These are phyloP conservation scores for Claviceps cyperi DNA, from an alignment of 2,329 filamentous ascomycete genomes.

Conservation along the genomic window DNA sequence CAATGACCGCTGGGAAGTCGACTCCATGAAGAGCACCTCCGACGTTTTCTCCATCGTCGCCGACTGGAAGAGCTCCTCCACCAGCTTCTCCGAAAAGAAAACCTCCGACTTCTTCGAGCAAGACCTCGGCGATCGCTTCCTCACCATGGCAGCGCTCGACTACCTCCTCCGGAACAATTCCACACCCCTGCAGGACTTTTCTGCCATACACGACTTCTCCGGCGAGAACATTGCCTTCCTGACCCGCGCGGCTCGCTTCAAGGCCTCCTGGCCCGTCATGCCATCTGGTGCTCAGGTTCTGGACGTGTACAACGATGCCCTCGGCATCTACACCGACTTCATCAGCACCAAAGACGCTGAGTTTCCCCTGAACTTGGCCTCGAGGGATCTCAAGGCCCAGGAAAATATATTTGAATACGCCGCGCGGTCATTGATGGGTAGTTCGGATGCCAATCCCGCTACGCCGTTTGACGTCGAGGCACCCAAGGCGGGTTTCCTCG, in stretches of 20 bases:
- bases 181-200: conserved; percentile 45
- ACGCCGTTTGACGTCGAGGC: conserved; percentile 21
- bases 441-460: conserved; percentile 20
- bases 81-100: conserved; percentile 4
- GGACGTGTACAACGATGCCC: conserved; percentile 40
- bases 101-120: conserved; percentile 4
- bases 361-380: conserved; percentile 50
- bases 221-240: conserved; percentile 57
- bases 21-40: conserved; percentile 2
- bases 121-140: conserved; percentile 25
- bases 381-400: conserved; percentile 33
- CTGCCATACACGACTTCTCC: conserved; percentile 50
- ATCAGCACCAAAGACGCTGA: conserved; percentile 43
- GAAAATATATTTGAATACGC: conserved; percentile 38
- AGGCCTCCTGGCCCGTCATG: conserved; percentile 15
- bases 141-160: conserved; percentile 47
- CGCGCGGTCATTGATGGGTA: conserved; percentile 26
- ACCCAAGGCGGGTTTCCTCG: background rate
- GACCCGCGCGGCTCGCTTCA: conserved; percentile 39
- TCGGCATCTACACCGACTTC: conserved; percentile 46
- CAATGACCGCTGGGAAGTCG: conserved; percentile 9
- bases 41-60: background rate
- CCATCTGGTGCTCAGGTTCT: conserved; percentile 9
- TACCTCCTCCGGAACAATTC: conserved; percentile 43
- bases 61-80: conserved; percentile 8